Conservation (phyloP, 2,329 filamentous ascomycete species). For the Aspergillus japonicus region DNA sequence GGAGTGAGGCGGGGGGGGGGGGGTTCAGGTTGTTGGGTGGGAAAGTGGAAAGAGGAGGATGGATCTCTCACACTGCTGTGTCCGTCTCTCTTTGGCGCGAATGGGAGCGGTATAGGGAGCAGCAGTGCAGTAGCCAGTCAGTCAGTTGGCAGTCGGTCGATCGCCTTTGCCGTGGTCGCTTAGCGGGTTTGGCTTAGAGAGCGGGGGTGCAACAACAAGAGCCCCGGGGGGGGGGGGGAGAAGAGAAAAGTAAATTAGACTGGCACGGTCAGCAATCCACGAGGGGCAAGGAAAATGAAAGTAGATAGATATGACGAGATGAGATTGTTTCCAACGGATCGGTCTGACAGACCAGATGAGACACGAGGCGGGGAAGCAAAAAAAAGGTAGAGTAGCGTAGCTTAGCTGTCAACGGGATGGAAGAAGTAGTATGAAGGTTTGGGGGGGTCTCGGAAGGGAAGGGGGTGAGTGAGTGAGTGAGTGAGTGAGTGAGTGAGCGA, state of each 20-base stretch:
- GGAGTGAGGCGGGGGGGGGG: not conserved
- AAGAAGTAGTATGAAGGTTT: not conserved
- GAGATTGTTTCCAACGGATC: not conserved
- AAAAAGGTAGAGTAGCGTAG: not conserved
- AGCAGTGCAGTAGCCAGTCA: slow-evolving; percentile 21
- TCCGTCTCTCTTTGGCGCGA: slow-evolving; percentile 18
- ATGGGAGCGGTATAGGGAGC: slow-evolving; percentile 21
- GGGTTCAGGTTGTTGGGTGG: not conserved
- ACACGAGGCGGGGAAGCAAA: not conserved
- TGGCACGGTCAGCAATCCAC: slow-evolving; percentile 3
- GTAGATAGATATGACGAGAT: not conserved
- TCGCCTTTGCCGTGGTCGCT: slow-evolving; percentile 40
- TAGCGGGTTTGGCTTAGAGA: slow-evolving; percentile 36
- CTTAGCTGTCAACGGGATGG: not conserved
- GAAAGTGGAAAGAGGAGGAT: slow-evolving; percentile 10
- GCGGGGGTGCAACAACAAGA: slow-evolving; percentile 31
- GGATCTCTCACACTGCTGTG: slow-evolving; percentile 11
- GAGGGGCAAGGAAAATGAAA: not conserved
- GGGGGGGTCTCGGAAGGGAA: not conserved
- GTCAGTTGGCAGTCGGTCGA: slow-evolving; percentile 30
- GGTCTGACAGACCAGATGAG: not conserved
- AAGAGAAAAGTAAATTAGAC: slow-evolving; percentile 6
- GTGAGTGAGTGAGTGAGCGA: not conserved
- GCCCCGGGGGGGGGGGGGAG: slow-evolving; percentile 23
- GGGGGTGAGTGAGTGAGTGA: not conserved